These are phyloP conservation scores for Saccharomycopsis malanga DNA, from an alignment of 805 yeast species.

Conservation along the genomic window DNA sequence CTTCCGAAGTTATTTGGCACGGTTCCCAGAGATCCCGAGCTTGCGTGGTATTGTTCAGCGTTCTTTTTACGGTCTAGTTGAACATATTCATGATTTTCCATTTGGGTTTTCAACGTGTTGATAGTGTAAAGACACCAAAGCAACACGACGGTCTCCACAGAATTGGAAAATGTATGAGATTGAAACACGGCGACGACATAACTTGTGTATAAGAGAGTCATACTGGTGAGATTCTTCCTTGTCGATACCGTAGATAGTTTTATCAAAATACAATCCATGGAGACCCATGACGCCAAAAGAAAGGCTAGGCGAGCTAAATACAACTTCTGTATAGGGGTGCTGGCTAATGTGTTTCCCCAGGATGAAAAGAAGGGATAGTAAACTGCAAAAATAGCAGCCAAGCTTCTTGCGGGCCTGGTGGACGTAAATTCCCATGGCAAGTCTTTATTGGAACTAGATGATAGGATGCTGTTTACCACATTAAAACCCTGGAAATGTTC, in stretches of 20 bases:
- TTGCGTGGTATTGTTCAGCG: background rate
- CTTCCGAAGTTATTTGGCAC: conserved; percentile 26
- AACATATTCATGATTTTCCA: conserved; percentile 6
- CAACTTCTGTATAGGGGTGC: conserved; percentile 11
- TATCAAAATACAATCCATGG: conserved; percentile 25
- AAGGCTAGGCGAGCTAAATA: conserved; percentile 20
- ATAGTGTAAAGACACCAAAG: conserved; percentile 52
- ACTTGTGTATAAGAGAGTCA: conserved; percentile 45
- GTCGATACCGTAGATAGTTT: conserved; percentile 6
- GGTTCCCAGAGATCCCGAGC: no score
- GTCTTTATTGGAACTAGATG: conserved; percentile 24
- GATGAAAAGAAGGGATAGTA: conserved; percentile 60
- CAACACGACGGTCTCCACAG: conserved; percentile 54
- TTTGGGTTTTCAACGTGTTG: conserved; percentile 48
- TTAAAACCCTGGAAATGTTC: conserved; percentile 94
- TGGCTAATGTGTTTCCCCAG: background rate
- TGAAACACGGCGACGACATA: conserved; percentile 77
- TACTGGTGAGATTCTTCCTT: conserved; percentile 25
- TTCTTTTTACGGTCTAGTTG: background rate
- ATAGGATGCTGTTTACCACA: conserved; percentile 39
- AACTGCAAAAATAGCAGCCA: conserved; percentile 54
- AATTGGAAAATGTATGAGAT: conserved; percentile 84
- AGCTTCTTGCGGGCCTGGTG: conserved; percentile 59
- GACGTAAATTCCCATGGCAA: conserved; percentile 80
- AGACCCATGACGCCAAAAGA: conserved; percentile 29